These are phyloP conservation scores for Panaeolus papilionaceus DNA, from an alignment of 768 basidiomycete species.

Conservation along the genomic window DNA sequence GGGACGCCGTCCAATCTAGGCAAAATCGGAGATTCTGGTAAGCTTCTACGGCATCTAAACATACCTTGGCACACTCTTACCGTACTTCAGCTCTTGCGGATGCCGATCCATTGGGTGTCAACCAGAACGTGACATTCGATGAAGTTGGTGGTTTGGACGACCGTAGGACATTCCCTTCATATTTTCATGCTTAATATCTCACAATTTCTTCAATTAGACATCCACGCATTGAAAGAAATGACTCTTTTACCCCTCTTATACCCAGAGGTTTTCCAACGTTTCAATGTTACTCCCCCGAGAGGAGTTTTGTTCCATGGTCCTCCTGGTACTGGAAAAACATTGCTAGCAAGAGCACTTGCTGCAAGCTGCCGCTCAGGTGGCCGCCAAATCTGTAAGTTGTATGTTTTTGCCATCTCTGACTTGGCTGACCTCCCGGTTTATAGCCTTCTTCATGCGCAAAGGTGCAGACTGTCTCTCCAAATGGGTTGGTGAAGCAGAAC, in stretches of 20 bases:
- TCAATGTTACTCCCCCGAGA: conserved; percentile 92
- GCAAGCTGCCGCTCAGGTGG: conserved; percentile 90
- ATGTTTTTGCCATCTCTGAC: conserved; percentile 11
- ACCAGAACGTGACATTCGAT: conserved; percentile 93
- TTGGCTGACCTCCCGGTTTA: background rate
- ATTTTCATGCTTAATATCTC: conserved; percentile 9
- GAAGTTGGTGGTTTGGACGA: conserved; percentile 96
- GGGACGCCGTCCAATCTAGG: conserved; percentile 88
- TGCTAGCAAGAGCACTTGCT: conserved; percentile 92
- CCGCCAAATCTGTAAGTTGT: conserved; percentile 79
- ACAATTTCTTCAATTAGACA: conserved; percentile 59
- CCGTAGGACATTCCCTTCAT: conserved; percentile 56
- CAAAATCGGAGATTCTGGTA: conserved; percentile 81
- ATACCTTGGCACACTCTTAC: conserved; percentile 25
- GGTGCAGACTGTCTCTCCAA: conserved; percentile 98
- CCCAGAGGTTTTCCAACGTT: conserved; percentile 95
- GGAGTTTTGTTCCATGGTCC: conserved; percentile 98
- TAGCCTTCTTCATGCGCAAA: conserved; percentile 99
- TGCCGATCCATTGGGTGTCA: conserved; percentile 94
- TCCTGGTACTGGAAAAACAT: conserved; percentile 97
- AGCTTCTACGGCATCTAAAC: conserved; percentile 29
- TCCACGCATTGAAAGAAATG: conserved; percentile 98
- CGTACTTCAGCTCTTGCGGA: conserved; percentile 78
- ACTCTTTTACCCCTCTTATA: conserved; percentile 94
- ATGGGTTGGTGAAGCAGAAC: conserved; percentile 99